These are phyloP conservation scores for Potentilla sterilis DNA, from an alignment of 306 rosid species.

Conservation along the genomic window DNA sequence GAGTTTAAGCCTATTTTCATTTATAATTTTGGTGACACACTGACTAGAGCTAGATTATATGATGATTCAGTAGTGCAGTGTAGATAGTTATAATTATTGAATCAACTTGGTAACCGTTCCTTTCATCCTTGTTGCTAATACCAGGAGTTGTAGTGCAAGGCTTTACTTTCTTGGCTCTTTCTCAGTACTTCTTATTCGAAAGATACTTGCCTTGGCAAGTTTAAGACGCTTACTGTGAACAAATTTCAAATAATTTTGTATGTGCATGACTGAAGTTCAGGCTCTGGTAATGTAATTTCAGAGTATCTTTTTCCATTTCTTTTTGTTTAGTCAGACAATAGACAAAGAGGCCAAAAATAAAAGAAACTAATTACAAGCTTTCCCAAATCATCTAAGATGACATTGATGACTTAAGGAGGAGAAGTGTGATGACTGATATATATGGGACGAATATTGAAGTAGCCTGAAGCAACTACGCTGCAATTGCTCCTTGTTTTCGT, in stretches of 20 bases:
- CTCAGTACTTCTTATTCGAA: neutral
- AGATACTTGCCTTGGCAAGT: neutral
- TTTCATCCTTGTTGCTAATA: neutral
- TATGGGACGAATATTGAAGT: neutral
- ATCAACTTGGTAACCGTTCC: neutral
- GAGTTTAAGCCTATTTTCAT: conserved; percentile 16
- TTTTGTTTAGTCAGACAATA: too few relatives aligned
- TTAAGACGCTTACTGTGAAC: neutral
- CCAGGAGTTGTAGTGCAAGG: neutral
- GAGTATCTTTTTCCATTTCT: too few relatives aligned
- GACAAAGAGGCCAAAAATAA: neutral
- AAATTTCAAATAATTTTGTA: neutral
- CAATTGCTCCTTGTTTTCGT: neutral
- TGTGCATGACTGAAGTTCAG: neutral
- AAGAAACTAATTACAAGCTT: too few relatives aligned
- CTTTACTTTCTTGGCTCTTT: neutral
- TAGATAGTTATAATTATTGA: neutral
- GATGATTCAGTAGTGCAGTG: neutral
- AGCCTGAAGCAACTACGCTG: neutral
- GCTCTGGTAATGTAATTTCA: neutral
- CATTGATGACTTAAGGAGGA: neutral
- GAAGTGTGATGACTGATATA: too few relatives aligned
- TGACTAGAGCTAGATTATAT: neutral
- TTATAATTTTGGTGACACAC: conserved; percentile 1
- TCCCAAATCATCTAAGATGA: too few relatives aligned